phyloP scores from a whole-genome alignment of 805 yeast genomes.

The Monosporozyma servazzii region DNA sequence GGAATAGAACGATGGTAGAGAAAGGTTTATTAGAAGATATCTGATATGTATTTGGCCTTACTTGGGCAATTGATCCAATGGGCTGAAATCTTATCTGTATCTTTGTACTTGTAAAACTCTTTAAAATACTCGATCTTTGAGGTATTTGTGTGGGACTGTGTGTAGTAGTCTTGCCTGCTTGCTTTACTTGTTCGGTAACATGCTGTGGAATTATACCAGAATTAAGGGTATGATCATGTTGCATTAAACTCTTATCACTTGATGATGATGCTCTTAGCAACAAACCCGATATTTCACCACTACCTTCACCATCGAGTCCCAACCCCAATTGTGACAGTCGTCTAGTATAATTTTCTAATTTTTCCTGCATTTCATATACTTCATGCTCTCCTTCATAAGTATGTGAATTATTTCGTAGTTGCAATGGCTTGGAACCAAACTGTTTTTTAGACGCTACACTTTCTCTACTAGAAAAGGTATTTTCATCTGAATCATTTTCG shows the following conservation, averaged over 20 bases:
- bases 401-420: background rate
- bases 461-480: background rate
- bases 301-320: conserved; percentile 10
- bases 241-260: background rate
- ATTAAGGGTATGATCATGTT: background rate
- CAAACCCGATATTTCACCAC: conserved; percentile 1
- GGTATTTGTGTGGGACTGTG: background rate
- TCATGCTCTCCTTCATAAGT: background rate
- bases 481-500: conserved; percentile 19
- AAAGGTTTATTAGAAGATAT: conserved; percentile 24
- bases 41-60: conserved; percentile 22
- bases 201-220: background rate
- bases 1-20: conserved; percentile 17
- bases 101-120: background rate
- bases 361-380: conserved; percentile 12
- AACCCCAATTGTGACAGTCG: conserved; percentile 23
- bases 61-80: conserved; percentile 23
- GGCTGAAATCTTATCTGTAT: conserved; percentile 21
- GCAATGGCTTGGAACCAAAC: background rate
- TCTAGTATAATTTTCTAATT: conserved; percentile 20
- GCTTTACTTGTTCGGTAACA: background rate
- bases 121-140: background rate
- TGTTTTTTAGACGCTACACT: background rate
- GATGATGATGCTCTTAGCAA: background rate
- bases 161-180: background rate